A percentile compares a stretch with the other conserved stretches of the same genome.
Conservation (phyloP, 371 early-diverging fungal genomes). For the Dinochytrium kinnereticum region DNA sequence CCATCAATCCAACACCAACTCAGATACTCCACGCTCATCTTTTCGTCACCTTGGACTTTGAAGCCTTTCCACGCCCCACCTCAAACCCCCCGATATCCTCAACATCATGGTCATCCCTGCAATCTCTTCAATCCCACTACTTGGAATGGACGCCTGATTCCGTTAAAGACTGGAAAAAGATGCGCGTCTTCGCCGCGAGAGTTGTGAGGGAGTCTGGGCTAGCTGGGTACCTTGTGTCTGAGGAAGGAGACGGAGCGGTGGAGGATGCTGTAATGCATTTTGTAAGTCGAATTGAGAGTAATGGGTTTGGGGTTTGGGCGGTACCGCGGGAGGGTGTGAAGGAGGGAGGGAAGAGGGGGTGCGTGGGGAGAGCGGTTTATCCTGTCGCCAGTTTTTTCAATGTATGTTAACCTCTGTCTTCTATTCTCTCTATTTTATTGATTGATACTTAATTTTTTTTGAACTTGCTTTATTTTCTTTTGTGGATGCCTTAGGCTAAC, state of each 20-base stretch:
- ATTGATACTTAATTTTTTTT: background rate
- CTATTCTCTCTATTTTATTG: background rate
- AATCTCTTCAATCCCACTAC: conserved; percentile 55
- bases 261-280: conserved; percentile 46
- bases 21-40: background rate
- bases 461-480: background rate
- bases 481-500: conserved; percentile 25
- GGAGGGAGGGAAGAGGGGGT: conserved; percentile 20
- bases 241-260: background rate
- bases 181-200: conserved; percentile 41
- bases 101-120: conserved; percentile 31
- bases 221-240: background rate
- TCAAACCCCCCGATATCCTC: background rate
- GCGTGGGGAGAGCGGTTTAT: conserved; percentile 48
- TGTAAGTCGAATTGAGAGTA: conserved; percentile 57
- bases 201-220: conserved; percentile 38
- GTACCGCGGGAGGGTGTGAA: background rate
- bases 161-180: conserved; percentile 48
- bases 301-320: conserved; percentile 59
- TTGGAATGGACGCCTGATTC: conserved; percentile 50
- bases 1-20: too few species aligned
- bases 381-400: conserved; percentile 43
- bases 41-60: background rate
- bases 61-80: background rate
- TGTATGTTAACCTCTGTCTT: conserved; percentile 28